Percentiles rank a stretch among this genome's conserved stretches.
phyloP scores from a whole-genome alignment of 2,329 filamentous ascomycete genomes.

The Pseudogymnoascus sp. region DNA sequence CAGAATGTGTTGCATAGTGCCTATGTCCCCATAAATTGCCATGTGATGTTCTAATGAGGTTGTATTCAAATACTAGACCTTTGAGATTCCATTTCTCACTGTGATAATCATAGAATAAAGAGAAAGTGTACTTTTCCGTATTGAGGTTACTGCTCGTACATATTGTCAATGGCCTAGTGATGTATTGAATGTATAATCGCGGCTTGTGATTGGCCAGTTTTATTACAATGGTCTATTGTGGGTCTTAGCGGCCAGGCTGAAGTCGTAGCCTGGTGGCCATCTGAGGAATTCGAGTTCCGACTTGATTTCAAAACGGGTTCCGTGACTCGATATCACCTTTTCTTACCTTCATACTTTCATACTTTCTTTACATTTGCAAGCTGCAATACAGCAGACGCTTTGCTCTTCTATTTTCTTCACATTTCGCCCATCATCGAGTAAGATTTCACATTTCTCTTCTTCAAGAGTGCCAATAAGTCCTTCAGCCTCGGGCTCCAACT shows the following conservation, averaged over 20 bases:
- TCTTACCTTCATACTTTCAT: neutral
- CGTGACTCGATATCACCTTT: neutral
- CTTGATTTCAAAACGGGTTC: neutral
- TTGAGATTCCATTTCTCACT: neutral
- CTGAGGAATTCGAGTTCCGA: neutral
- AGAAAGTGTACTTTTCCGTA: neutral
- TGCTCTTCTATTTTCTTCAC: neutral
- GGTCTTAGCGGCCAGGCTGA: neutral
- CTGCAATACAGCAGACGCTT: neutral
- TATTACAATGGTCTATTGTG: neutral
- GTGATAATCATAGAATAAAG: neutral
- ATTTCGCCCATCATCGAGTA: neutral
- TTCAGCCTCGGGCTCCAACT: neutral
- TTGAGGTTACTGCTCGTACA: neutral
- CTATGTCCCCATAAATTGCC: neutral
- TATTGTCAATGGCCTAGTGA: slow-evolving; percentile 4
- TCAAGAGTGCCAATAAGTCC: neutral
- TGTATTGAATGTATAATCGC: neutral
- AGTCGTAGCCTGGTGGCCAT: neutral
- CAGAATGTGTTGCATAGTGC: neutral
- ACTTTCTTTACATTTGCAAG: neutral
- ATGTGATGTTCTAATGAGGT: neutral
- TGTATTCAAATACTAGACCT: neutral
- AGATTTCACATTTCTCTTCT: neutral
- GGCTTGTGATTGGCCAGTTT: neutral